Conservation (phyloP, 163 green algal species). For the Scenedesmus sp. region DNA sequence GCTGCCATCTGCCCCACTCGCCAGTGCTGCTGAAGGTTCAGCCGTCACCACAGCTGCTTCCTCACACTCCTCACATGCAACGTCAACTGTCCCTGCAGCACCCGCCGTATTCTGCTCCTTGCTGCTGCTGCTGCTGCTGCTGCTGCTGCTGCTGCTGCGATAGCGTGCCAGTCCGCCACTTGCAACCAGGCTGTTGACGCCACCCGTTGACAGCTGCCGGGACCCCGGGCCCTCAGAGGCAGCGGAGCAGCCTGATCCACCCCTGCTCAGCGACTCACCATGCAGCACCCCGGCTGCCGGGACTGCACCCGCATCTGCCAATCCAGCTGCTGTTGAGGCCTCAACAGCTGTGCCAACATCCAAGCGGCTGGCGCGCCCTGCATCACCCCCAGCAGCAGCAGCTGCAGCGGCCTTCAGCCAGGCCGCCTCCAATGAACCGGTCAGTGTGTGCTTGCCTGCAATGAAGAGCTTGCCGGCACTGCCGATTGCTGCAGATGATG, state of each 20-base stretch:
- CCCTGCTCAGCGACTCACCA: not conserved
- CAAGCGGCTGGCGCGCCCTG: not conserved
- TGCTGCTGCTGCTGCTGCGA: not conserved
- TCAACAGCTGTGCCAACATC: not conserved
- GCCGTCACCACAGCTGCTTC: not conserved
- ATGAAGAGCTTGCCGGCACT: not conserved
- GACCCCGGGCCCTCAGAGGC: not conserved
- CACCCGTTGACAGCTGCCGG: slow-evolving; percentile 2
- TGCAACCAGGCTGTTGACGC: slow-evolving; percentile 17
- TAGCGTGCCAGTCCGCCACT: not conserved
- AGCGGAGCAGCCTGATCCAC: not conserved
- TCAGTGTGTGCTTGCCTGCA: not conserved
- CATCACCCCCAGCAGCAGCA: not conserved
- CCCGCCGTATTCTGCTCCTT: not conserved
- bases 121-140: slow-evolving; percentile 5
- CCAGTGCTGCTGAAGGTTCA: not conserved
- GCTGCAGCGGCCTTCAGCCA: not conserved
- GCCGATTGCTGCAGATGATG: not conserved
- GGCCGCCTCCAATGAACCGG: not conserved
- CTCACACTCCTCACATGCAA: not conserved
- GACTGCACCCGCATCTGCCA: not conserved
- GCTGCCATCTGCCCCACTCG: not conserved
- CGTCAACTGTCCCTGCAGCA: not conserved
- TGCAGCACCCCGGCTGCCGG: not conserved
- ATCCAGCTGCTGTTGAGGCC: not conserved